Evolutionary conservation across 441 rosid genomes (phyloP).

Genomic region (Aquilaria agallochum): DNA sequence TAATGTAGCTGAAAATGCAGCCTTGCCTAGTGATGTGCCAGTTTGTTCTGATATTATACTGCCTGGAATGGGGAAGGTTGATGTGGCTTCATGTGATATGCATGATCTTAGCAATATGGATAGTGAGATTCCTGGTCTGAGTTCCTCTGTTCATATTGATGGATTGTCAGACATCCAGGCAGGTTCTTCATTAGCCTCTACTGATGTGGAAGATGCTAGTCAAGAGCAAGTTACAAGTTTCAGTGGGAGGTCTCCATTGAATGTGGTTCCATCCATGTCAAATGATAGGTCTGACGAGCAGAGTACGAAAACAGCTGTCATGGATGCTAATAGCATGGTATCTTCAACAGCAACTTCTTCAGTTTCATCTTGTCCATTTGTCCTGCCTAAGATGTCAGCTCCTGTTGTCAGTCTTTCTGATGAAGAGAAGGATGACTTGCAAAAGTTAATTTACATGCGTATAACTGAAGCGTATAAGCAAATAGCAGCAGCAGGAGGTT

Average conservation of each 20-base stretch:
- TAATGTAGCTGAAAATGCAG: conserved; percentile 48
- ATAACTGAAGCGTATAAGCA: conserved; percentile 88
- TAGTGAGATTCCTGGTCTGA: conserved; percentile 87
- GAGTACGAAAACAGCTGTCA: conserved; percentile 62
- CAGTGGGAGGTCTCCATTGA: conserved; percentile 46
- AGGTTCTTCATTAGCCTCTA: conserved; percentile 56
- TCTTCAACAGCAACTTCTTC: conserved; percentile 66
- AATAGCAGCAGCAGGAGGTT: conserved; percentile 79
- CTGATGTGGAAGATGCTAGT: conserved; percentile 61
- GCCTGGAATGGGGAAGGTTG: conserved; percentile 39
- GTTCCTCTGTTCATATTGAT: conserved; percentile 57
- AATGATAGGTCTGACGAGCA: conserved; percentile 84
- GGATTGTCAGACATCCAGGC: conserved; percentile 52
- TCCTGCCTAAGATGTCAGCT: conserved; percentile 90
- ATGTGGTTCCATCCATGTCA: conserved; percentile 57
- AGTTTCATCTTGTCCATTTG: conserved; percentile 42
- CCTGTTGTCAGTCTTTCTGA: conserved; percentile 82
- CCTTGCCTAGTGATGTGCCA: conserved; percentile 34
- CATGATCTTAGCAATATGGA: conserved; percentile 48
- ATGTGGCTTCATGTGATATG: conserved; percentile 34
- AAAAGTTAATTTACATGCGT: conserved; percentile 63
- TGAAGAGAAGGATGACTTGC: conserved; percentile 83
- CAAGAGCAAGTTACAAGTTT: conserved; percentile 59
- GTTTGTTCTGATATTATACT: conserved; percentile 42
- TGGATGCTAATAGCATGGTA: conserved; percentile 46